Conservation (phyloP, 106 monocot species). For the Acorus gramineus region DNA sequence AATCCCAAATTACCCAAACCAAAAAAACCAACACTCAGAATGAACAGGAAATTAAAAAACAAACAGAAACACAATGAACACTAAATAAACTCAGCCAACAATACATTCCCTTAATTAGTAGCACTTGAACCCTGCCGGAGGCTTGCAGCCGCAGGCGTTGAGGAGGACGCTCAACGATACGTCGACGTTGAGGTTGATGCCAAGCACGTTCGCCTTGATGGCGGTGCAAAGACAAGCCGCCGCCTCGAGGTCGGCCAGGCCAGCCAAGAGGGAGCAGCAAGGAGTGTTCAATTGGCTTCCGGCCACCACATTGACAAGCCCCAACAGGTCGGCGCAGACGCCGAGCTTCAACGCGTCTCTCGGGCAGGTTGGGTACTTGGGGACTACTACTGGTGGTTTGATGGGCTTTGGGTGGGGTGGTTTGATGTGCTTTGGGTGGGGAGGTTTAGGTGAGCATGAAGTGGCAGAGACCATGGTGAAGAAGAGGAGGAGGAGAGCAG, state of each 20-base stretch:
- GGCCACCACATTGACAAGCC: constrained; percentile 1
- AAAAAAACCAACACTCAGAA: too few relatives aligned
- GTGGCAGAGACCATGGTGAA: too few relatives aligned
- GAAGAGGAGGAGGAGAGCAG: too few relatives aligned
- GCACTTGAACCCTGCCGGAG: constrained; percentile 12
- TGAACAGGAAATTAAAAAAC: too few relatives aligned
- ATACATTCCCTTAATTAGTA: too few relatives aligned
- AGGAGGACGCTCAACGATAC: constrained; percentile 3
- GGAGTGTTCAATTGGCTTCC: constrained; percentile 6
- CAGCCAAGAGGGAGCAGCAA: background rate
- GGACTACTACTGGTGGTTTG: too few relatives aligned
- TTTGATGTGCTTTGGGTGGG: too few relatives aligned
- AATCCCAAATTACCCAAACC: too few relatives aligned
- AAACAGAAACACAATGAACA: too few relatives aligned
- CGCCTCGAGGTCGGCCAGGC: constrained; percentile 27
- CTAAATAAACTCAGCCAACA: too few relatives aligned
- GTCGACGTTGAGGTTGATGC: constrained; percentile 6
- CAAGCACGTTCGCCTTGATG: constrained; percentile 24
- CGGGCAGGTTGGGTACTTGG: constrained; percentile 1
- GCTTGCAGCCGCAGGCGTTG: constrained; percentile 14
- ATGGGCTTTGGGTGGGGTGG: too few relatives aligned
- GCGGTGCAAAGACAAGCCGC: constrained; percentile 37
- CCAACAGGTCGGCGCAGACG: constrained; percentile 12
- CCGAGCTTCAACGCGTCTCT: constrained; percentile 13
- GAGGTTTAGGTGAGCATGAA: too few relatives aligned